Percentiles rank a stretch among this genome's conserved stretches.
Evolutionary conservation across 345 rosid species (phyloP).

Genomic region (Ceriops decandra): DNA sequence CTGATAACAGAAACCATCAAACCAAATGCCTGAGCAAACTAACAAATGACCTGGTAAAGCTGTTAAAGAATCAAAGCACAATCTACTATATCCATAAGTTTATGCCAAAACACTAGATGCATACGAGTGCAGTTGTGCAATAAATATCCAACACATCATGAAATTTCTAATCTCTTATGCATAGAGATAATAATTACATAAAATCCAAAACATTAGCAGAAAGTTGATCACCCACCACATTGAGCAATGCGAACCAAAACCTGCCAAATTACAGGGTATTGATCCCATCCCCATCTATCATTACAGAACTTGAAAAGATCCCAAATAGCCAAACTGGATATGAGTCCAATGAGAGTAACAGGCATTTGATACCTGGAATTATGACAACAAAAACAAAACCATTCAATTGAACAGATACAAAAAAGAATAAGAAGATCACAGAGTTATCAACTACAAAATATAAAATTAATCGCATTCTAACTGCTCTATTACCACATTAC

Average conservation of each 20-base stretch:
- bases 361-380: constrained; percentile 85
- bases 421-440: too few species aligned
- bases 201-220: neutral
- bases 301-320: constrained; percentile 68
- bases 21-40: too few species aligned
- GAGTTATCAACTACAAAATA: too few species aligned
- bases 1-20: too few species aligned
- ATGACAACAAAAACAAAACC: constrained; percentile 4
- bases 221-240: constrained; percentile 50
- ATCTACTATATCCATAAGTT: too few species aligned
- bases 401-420: neutral
- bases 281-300: constrained; percentile 64
- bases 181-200: neutral
- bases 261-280: constrained; percentile 45
- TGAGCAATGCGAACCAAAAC: constrained; percentile 60
- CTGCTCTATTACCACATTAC: too few species aligned
- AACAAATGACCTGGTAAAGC: too few species aligned
- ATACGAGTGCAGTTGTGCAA: neutral
- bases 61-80: too few species aligned
- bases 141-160: neutral
- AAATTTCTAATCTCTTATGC: neutral
- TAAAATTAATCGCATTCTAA: too few species aligned
- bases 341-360: constrained; percentile 72
- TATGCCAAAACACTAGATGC: too few species aligned
- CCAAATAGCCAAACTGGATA: constrained; percentile 85